Evolutionary conservation across 2,329 filamentous ascomycete species (phyloP).

Genomic region (Scedosporium boydii): DNA sequence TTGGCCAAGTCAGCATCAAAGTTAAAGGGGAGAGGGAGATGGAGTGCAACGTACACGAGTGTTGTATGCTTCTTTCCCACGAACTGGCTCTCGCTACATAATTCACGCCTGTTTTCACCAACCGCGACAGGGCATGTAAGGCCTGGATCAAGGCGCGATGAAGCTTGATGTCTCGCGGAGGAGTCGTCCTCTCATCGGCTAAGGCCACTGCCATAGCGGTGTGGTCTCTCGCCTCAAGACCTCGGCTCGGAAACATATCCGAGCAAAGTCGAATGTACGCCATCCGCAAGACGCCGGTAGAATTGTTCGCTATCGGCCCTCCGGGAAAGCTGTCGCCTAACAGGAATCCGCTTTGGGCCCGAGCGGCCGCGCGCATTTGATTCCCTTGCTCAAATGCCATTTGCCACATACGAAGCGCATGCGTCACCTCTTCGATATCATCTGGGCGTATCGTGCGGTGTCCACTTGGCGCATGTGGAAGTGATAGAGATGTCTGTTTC

Average conservation of each 20-base stretch:
- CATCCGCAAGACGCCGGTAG: conserved; percentile 48
- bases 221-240: conserved; percentile 56
- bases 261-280: conserved; percentile 59
- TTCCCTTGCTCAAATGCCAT: conserved; percentile 47
- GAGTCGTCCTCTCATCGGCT: conserved; percentile 41
- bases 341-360: conserved; percentile 12
- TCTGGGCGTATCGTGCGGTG: conserved; percentile 41
- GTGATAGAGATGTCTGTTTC: conserved; percentile 50
- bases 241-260: conserved; percentile 48
- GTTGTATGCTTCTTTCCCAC: conserved; percentile 53
- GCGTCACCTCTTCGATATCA: conserved; percentile 46
- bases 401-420: conserved; percentile 49
- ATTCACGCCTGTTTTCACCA: conserved; percentile 54
- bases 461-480: conserved; percentile 37
- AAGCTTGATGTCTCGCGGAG: conserved; percentile 49
- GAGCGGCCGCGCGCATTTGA: conserved; percentile 37
- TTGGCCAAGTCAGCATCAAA: neutral
- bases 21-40: neutral
- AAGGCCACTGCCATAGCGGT: conserved; percentile 51
- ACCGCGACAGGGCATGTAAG: conserved; percentile 57
- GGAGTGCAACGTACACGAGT: conserved; percentile 39
- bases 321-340: conserved; percentile 40
- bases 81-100: conserved; percentile 53
- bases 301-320: conserved; percentile 57
- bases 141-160: conserved; percentile 58